Evolutionary conservation across 257 asterid genomes (phyloP).

Genomic region (Jacaranda mimosifolia): DNA sequence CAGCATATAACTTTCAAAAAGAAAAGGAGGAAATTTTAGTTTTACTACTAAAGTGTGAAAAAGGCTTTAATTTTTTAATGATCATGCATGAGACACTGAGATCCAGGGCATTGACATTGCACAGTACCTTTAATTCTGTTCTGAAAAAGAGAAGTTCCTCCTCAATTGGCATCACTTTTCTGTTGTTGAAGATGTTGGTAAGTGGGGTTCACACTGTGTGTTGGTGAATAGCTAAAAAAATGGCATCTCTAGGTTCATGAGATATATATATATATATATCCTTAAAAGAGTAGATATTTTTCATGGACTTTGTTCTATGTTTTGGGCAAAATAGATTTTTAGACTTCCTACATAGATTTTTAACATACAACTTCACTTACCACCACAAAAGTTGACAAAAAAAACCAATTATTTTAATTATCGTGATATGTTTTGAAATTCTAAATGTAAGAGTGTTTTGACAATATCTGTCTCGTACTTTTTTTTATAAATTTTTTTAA

Average conservation of each 20-base stretch:
- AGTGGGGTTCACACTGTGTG: slow-evolving; percentile 39
- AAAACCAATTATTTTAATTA: no score
- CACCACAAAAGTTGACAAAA: not conserved
- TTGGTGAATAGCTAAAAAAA: slow-evolving; percentile 34
- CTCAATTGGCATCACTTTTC: slow-evolving; percentile 33
- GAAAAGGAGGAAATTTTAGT: no score
- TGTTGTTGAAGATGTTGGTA: slow-evolving; percentile 40
- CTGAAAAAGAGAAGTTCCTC: slow-evolving; percentile 36
- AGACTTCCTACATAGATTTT: not conserved
- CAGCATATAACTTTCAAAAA: not conserved
- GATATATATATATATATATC: no score
- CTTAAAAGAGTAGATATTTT: not conserved
- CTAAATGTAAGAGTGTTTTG: no score
- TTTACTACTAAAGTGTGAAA: slow-evolving; percentile 25
- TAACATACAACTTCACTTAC: no score
- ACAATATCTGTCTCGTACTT: no score
- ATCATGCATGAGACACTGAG: slow-evolving; percentile 51
- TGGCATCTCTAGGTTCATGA: slow-evolving; percentile 28
- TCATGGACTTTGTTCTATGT: not conserved
- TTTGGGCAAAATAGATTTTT: not conserved
- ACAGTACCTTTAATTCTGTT: slow-evolving; percentile 40
- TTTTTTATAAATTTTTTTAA: no score
- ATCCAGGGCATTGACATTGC: slow-evolving; percentile 64
- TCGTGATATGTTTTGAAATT: no score
- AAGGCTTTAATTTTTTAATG: slow-evolving; percentile 31